Evolutionary conservation across 371 early-diverging fungal genomes (phyloP), one percentile per base, ranked within the genome.

Genomic region (Coemansia sp.): DNA sequence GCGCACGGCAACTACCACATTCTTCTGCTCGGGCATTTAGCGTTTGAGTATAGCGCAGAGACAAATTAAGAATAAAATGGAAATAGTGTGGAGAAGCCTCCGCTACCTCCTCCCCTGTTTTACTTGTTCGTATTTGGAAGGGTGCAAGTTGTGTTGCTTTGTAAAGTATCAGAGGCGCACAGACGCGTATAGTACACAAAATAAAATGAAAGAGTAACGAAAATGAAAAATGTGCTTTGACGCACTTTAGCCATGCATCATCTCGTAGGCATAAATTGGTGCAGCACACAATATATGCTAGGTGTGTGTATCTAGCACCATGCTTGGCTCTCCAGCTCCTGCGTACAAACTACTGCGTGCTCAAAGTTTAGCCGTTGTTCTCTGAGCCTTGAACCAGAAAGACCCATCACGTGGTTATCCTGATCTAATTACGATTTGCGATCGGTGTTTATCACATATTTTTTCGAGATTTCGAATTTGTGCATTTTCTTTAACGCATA

Each of bases 1-100:
- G 48, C 92, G 85, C 55, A 92, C 92, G 17, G 90, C 90, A 26
- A 92, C 92, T 60, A 88, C 89, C 65, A 92, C 89, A 75, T 90
- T 90, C 17, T 71, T 71, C 46, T 68, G 65, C 46, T 74, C 71
- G 1, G 69, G n/a, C 65, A 70, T 70, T 56, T 23, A 29, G 23
- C 4, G 21, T 28, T 32, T 12, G 15, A 39, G 5, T 57, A 32
- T 32, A 32, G 32, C n/a, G 32, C 15, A 57, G 6, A 44, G 23
- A 41, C 39, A 6, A 24, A 32, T 40, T 41, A 24, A 70, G 19
- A 36, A 26, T 17, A 21, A 40, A 7, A 48, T 12, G 39, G 39
- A 39, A 39, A 11, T 39, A 55, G 19, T 17, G 63, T 54, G 55
- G 32, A 54, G n/a, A 40, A 64, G 4, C 13, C 49, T 19, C n/a